Evolutionary conservation across 768 basidiomycete species (phyloP), one percentile per base, ranked within the genome.

Genomic region (Mycena filopes): DNA sequence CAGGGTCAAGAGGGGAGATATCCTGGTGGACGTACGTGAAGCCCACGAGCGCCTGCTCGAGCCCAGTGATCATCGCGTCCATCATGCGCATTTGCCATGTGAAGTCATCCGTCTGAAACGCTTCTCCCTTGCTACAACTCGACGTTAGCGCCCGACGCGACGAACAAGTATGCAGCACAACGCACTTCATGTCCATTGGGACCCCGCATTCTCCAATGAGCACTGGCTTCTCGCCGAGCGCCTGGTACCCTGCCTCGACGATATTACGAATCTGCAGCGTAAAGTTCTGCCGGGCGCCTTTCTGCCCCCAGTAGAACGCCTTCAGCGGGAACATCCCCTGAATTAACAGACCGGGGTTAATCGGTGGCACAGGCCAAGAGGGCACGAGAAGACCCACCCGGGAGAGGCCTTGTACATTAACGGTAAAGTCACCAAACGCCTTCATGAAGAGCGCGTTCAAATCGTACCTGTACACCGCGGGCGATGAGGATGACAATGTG

Each of bases 131-230:
- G 74, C 95, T 96, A 59, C 13, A 53, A 2, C 12, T 21, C 16
- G 13, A 46, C 28, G n/a, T 45, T 42, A 21, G 31, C 33, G 60
- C 26, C 20, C 33, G 55, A 12, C 21, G 12, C 25, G n/a, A 41
- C 20, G 12, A 0, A 25, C 31, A 6, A 20, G 36, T 48, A 33
- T 18, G 2, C 21, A n/a, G 23, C 20, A 53, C 28, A 29, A 80
- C 91, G 45, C 71, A 96, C 95, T 99, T 98, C 85, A 98, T 88
- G 71, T 99, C 98, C 91, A 99, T 97, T 1, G 97, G 97, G 23
- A 98, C 84, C 31, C 97, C 97, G 67, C 92, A 94, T 76, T 99
- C 97, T 21, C 96, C 96, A 63, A 99, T 86, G 15, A 98, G 77
- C 42, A 95, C 87, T 13, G 97, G 97, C 20, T 78, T 85, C 71